These are phyloP conservation scores for Hortaea werneckii DNA, from an alignment of 2,329 filamentous ascomycete genomes.

Conservation along the genomic window DNA sequence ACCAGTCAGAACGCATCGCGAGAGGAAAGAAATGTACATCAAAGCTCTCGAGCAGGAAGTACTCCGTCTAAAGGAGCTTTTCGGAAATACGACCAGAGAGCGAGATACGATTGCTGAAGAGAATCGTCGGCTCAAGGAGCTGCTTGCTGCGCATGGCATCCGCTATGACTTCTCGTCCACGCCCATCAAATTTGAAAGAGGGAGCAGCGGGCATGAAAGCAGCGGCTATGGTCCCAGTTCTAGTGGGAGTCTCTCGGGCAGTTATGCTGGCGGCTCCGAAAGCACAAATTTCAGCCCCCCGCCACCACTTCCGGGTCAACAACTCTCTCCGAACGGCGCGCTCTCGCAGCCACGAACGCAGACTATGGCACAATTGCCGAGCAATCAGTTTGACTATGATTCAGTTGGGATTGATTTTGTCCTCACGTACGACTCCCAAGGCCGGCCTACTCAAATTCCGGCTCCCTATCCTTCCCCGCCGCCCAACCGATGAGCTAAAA, in stretches of 20 bases:
- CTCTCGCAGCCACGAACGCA: conserved; percentile 11
- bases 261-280: conserved; percentile 42
- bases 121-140: conserved; percentile 62
- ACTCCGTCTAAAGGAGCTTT: conserved; percentile 77
- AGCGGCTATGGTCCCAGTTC: conserved; percentile 36
- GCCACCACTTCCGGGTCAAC: conserved; percentile 17
- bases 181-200: conserved; percentile 26
- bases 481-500: conserved; percentile 27
- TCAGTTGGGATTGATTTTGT: conserved; percentile 84
- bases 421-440: conserved; percentile 61
- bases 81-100: conserved; percentile 61
- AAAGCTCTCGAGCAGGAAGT: conserved; percentile 89
- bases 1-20: conserved; percentile 70
- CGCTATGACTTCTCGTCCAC: conserved; percentile 38
- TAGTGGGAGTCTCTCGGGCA: conserved; percentile 51
- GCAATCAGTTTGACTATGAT: conserved; percentile 57
- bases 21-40: conserved; percentile 93
- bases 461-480: conserved; percentile 55
- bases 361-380: conserved; percentile 19
- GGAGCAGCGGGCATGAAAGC: conserved; percentile 8
- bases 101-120: conserved; percentile 68
- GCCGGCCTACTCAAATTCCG: conserved; percentile 28
- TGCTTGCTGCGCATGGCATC: conserved; percentile 50
- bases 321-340: conserved; percentile 3
- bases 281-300: conserved; percentile 39